Conservation (phyloP, 768 basidiomycete species). For the Leucocoprinus birnbaumii region DNA sequence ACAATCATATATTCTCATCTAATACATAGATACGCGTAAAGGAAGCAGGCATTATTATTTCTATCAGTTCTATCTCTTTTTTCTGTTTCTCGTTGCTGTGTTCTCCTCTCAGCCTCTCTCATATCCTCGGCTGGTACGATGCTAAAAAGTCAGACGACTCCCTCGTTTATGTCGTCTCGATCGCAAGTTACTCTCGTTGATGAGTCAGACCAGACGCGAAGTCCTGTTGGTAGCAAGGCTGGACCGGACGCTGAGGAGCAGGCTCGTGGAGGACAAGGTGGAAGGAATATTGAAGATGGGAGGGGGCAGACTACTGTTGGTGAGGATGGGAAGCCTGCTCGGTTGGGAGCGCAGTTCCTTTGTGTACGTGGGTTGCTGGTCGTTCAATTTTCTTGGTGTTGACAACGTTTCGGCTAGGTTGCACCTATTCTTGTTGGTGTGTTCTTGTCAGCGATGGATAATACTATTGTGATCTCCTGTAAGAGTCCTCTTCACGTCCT, state of each 20-base stretch:
- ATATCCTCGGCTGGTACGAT: not conserved
- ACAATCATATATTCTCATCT: too few relatives aligned
- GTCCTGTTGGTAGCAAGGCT: too few relatives aligned
- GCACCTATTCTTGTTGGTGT: slow-evolving; percentile 14
- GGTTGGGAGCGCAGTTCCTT: not conserved
- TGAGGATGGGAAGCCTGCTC: not conserved
- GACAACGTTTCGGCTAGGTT: not conserved
- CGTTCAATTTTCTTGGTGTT: not conserved
- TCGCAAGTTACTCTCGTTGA: slow-evolving; percentile 1
- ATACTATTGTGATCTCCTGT: slow-evolving; percentile 16
- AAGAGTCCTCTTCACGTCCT: not conserved
- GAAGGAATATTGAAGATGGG: not conserved
- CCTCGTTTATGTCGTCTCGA: not conserved
- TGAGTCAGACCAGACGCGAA: not conserved
- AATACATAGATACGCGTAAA: too few relatives aligned
- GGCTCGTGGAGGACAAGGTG: too few relatives aligned
- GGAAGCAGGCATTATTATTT: too few relatives aligned
- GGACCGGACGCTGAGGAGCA: too few relatives aligned
- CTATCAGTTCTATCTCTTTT: too few relatives aligned
- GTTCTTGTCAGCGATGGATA: slow-evolving; percentile 14
- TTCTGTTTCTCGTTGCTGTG: too few relatives aligned
- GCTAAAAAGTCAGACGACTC: not conserved
- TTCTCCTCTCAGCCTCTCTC: too few relatives aligned
- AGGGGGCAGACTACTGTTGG: not conserved
- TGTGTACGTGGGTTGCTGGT: not conserved